phyloP scores from a whole-genome alignment of 2,329 filamentous ascomycete species.

The Penicillium sp. region DNA sequence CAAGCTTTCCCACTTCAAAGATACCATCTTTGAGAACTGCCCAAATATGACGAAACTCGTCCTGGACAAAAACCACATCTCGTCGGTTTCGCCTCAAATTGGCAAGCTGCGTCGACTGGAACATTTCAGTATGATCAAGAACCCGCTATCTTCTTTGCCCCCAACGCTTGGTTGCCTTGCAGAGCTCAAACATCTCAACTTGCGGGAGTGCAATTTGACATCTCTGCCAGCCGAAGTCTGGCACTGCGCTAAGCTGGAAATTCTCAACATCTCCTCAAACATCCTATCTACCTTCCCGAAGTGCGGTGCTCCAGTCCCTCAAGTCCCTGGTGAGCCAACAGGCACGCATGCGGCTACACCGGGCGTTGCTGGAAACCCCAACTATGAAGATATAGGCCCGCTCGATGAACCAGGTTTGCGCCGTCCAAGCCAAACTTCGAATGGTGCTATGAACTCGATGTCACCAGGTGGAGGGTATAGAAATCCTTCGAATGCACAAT shows the following conservation, averaged over 20 bases:
- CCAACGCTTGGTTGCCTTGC: slow-evolving; percentile 82
- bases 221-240: slow-evolving; percentile 91
- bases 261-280: slow-evolving; percentile 92
- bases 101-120: slow-evolving; percentile 80
- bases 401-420: slow-evolving; percentile 63
- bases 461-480: slow-evolving; percentile 62
- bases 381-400: slow-evolving; percentile 73
- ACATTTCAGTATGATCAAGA: slow-evolving; percentile 90
- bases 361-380: slow-evolving; percentile 61
- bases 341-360: slow-evolving; percentile 49
- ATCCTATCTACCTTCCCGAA: slow-evolving; percentile 89
- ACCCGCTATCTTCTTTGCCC: slow-evolving; percentile 79
- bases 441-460: slow-evolving; percentile 70
- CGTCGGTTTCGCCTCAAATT: slow-evolving; percentile 80
- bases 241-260: slow-evolving; percentile 88
- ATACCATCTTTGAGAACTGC: slow-evolving; percentile 84
- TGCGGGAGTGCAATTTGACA: slow-evolving; percentile 89
- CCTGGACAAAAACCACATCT: slow-evolving; percentile 93
- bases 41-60: slow-evolving; percentile 82
- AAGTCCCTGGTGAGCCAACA: slow-evolving; percentile 54
- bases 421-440: slow-evolving; percentile 81
- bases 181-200: slow-evolving; percentile 81
- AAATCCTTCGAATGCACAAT: slow-evolving; percentile 81
- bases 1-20: slow-evolving; percentile 82
- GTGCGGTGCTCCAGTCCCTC: slow-evolving; percentile 64